Percentiles rank a stretch among this genome's conserved stretches.
Evolutionary conservation across 306 rosid genomes (phyloP).

Genomic region (Crataegus laevigata): DNA sequence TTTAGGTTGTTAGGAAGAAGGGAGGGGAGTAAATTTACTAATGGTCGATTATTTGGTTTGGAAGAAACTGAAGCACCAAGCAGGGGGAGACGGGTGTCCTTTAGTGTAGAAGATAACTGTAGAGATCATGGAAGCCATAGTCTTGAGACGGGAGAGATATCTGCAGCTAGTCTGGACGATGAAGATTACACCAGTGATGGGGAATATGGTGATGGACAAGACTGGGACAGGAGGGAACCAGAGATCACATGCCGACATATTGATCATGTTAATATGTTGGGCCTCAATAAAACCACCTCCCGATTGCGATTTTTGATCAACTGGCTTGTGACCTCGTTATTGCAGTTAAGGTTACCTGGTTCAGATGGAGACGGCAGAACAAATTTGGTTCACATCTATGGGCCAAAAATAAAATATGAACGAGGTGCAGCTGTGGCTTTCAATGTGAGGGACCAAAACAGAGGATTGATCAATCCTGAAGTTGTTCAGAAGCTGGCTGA

Average conservation of each 20-base stretch:
- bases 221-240: conserved; percentile 60
- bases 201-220: conserved; percentile 63
- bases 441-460: conserved; percentile 62
- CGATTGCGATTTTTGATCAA: conserved; percentile 82
- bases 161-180: conserved; percentile 63
- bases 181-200: conserved; percentile 72
- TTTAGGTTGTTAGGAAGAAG: conserved; percentile 82
- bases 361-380: conserved; percentile 38
- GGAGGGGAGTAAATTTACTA: conserved; percentile 58
- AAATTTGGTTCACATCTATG: conserved; percentile 74
- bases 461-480: conserved; percentile 74
- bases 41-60: conserved; percentile 67
- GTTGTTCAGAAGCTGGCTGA: conserved; percentile 90
- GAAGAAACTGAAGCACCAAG: conserved; percentile 58
- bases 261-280: conserved; percentile 76
- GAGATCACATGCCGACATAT: conserved; percentile 68
- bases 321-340: conserved; percentile 87
- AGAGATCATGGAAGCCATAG: conserved; percentile 41
- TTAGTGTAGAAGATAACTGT: conserved; percentile 65
- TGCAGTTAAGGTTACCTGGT: conserved; percentile 61
- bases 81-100: conserved; percentile 76
- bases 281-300: conserved; percentile 82
- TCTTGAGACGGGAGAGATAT: conserved; percentile 54
- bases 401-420: conserved; percentile 91
- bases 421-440: conserved; percentile 96